Conservation (phyloP, 2,329 filamentous ascomycete genomes). For the Coleophoma crateriformis region DNA sequence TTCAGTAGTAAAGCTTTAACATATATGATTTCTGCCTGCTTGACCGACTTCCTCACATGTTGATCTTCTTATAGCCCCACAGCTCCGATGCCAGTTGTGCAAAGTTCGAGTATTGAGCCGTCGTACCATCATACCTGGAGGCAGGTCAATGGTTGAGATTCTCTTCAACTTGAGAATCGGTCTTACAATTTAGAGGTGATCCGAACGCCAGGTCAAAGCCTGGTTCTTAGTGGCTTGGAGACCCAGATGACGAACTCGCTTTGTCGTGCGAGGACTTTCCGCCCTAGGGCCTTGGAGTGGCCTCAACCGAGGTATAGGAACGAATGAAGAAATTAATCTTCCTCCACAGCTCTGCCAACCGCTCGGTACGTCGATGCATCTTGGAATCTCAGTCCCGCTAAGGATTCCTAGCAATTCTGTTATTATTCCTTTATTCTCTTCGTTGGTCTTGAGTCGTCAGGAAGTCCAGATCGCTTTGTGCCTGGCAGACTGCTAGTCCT, state of each 20-base stretch:
- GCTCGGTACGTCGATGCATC: too few species aligned
- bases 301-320: too few species aligned
- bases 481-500: constrained; percentile 83
- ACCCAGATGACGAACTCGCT: too few species aligned
- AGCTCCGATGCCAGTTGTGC: not conserved
- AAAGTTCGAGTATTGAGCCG: not conserved
- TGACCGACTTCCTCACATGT: not conserved
- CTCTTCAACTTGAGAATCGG: not conserved
- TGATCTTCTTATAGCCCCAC: not conserved
- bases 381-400: too few species aligned
- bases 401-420: too few species aligned
- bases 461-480: constrained; percentile 81
- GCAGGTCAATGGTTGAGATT: not conserved
- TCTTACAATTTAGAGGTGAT: too few species aligned
- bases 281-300: too few species aligned
- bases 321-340: too few species aligned
- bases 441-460: constrained; percentile 65
- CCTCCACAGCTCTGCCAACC: too few species aligned
- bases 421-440: constrained; percentile 55
- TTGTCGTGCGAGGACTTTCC: too few species aligned
- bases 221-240: constrained; percentile 5
- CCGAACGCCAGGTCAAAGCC: not conserved
- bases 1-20: too few species aligned
- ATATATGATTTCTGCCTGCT: too few species aligned
- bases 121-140: not conserved